Evolutionary conservation across 371 early-diverging fungal genomes (phyloP), one percentile per base, ranked within the genome.

Genomic region (Lichtheimia ornata): DNA sequence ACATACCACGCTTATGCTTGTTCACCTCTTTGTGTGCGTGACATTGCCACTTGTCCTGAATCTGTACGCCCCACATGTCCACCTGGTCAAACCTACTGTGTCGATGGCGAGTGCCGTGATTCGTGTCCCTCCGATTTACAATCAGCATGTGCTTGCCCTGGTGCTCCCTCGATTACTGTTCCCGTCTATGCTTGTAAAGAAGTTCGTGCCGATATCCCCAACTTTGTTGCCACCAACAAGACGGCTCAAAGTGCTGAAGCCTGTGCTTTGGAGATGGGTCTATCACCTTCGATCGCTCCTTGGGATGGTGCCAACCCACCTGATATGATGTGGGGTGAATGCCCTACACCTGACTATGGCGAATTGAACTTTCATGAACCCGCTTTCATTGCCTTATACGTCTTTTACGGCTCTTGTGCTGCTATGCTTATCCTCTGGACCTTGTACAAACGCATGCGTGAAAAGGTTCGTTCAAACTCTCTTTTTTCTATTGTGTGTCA

Each of bases 341-440:
- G 87, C 59, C 86, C 86, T 25, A 64, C 69, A 13, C 69, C 82
- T 6, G 76, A 76, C 25, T 56, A 56, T 59, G 82, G 79, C 20
- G 61, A 65, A 65, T 69, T 85, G 30, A 77, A 44, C 3, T 76
- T 65, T 59, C 56, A 65, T 53, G 82, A 76, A 40, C 71, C 67
- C 55, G 68, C 71, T 13, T 77, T 77, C 52, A 76, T 85, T 55
- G 78, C 86, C 5, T 58, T 82, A 18, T 66, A 75, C 41, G 70
- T 77, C 9, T 85, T 87, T 27, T 76, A 85, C 35, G 83, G 82
- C 15, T 91, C 88, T 71, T 72, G 88, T 25, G 76, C 78, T 6
- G 68, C 80, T 20, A 67, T 87, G 54, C 65, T 81, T 17, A 56
- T 83, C 14, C 55, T 71, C 1, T 89, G 89, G 62, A 75, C 74